Evolutionary conservation across 2,329 filamentous ascomycete species (phyloP).

Genomic region (Akanthomyces lecanii): DNA sequence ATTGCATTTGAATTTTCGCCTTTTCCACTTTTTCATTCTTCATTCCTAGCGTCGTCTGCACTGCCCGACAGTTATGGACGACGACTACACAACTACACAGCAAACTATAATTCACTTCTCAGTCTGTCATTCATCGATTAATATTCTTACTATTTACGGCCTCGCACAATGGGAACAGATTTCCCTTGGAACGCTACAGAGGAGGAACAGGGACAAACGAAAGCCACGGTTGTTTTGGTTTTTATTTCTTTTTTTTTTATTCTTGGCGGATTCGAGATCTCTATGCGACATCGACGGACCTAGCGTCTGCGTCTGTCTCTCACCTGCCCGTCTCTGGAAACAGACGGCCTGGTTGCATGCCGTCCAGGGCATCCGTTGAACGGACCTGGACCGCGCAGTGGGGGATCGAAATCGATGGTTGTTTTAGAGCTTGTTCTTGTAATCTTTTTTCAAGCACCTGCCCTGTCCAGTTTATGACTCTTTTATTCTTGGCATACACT

Average conservation of each 20-base stretch:
- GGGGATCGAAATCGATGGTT: constrained; percentile 5
- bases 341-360: constrained; percentile 17
- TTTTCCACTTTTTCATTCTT: constrained; percentile 22
- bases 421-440: constrained; percentile 7
- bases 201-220: constrained; percentile 12
- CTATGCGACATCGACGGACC: constrained; percentile 8
- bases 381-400: constrained; percentile 15
- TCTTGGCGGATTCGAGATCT: constrained; percentile 7
- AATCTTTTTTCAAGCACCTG: not conserved
- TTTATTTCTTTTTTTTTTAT: not conserved
- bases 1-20: constrained; percentile 27
- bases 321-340: constrained; percentile 17
- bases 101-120: constrained; percentile 37
- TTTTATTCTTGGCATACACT: not conserved
- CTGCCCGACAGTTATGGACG: not conserved
- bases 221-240: constrained; percentile 8
- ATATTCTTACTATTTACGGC: constrained; percentile 17
- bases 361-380: constrained; percentile 15
- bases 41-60: not conserved
- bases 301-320: constrained; percentile 5
- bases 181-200: constrained; percentile 8
- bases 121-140: constrained; percentile 34
- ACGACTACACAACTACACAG: constrained; percentile 21
- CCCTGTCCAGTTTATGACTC: not conserved
- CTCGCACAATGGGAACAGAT: constrained; percentile 11